phyloP scores from a whole-genome alignment of 345 rosid genomes.

The Draba incana region DNA sequence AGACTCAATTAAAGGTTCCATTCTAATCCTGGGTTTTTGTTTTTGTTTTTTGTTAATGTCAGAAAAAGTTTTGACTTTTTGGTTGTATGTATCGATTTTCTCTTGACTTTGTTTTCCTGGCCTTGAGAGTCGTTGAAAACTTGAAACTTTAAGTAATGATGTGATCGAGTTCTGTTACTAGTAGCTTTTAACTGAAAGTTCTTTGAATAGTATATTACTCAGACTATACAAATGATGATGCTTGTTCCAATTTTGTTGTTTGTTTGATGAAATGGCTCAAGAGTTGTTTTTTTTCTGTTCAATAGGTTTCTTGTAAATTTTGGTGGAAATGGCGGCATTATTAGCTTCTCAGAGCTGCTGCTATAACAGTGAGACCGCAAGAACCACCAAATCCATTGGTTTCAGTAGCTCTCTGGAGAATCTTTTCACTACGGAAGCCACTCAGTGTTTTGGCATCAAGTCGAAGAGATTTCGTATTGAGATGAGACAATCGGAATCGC shows the following conservation, averaged over 20 bases:
- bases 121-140: background rate
- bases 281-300: background rate
- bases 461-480: constrained; percentile 49
- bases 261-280: background rate
- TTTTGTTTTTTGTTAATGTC: background rate
- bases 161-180: background rate
- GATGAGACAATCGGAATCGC: constrained; percentile 61
- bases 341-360: constrained; percentile 85
- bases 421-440: constrained; percentile 29
- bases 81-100: background rate
- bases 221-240: constrained; percentile 2
- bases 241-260: background rate
- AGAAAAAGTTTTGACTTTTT: background rate
- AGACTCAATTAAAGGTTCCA: constrained; percentile 33
- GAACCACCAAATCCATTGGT: constrained; percentile 51
- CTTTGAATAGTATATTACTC: background rate
- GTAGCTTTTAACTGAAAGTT: background rate
- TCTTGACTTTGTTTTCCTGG: background rate
- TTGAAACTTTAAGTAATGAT: background rate
- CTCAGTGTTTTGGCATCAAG: constrained; percentile 31
- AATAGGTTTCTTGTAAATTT: constrained; percentile 11
- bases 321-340: constrained; percentile 63
- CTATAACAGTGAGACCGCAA: constrained; percentile 48
- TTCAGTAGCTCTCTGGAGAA: constrained; percentile 60
- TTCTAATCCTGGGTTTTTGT: background rate